Conservation (phyloP, 2,329 filamentous ascomycete species). For the Curvularia spicifera region DNA sequence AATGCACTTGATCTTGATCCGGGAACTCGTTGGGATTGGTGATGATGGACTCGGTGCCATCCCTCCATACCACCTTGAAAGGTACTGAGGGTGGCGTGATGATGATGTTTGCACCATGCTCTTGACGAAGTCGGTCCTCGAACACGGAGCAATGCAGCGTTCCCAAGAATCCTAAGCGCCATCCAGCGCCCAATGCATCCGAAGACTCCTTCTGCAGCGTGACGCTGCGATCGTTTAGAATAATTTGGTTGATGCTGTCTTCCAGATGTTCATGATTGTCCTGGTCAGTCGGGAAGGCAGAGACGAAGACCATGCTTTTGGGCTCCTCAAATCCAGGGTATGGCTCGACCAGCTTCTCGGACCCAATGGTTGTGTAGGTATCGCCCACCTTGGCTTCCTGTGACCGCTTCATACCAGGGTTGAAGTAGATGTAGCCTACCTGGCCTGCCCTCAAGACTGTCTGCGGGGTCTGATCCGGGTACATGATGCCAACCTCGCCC, state of each 20-base stretch:
- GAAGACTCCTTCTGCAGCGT: conserved; percentile 94
- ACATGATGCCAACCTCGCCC: conserved; percentile 96
- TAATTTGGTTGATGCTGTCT: conserved; percentile 91
- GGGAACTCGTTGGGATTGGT: conserved; percentile 90
- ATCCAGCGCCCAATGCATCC: conserved; percentile 90
- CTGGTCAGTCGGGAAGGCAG: conserved; percentile 93
- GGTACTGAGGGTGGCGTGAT: conserved; percentile 96
- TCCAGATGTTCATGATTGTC: conserved; percentile 84
- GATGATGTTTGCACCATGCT: conserved; percentile 93
- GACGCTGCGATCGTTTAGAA: conserved; percentile 93
- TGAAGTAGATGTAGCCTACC: conserved; percentile 96
- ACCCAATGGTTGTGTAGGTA: conserved; percentile 85
- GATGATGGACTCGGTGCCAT: conserved; percentile 79
- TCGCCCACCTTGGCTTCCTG: conserved; percentile 96
- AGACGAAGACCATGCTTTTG: conserved; percentile 98
- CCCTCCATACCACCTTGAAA: conserved; percentile 79
- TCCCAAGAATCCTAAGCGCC: conserved; percentile 93
- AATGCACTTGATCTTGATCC: conserved; percentile 66
- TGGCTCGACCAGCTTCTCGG: conserved; percentile 76
- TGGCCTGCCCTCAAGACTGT: conserved; percentile 83
- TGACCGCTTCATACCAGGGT: conserved; percentile 96
- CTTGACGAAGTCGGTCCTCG: conserved; percentile 90
- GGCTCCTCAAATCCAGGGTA: conserved; percentile 95
- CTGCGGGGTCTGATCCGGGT: conserved; percentile 85
- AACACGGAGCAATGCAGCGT: conserved; percentile 99